Evolutionary conservation across 148 eudicot genomes (phyloP).

Genomic region (Chenopodium album): DNA sequence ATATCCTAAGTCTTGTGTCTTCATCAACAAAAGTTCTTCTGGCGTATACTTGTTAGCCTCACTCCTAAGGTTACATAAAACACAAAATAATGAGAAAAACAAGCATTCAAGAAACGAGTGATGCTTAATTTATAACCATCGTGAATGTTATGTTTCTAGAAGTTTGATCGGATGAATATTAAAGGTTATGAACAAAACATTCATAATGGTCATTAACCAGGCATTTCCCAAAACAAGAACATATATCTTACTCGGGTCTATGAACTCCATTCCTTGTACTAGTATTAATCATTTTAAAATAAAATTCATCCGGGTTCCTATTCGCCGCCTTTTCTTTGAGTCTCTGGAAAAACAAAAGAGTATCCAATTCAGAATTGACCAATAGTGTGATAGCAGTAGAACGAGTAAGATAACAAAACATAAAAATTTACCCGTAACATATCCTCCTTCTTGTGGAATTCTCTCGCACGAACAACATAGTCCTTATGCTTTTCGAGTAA

Average conservation of each 20-base stretch:
- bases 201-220: not conserved
- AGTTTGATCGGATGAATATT: not conserved
- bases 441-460: slow-evolving; percentile 78
- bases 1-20: slow-evolving; percentile 79
- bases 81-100: slow-evolving; percentile 9
- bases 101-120: not conserved
- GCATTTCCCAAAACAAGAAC: not conserved
- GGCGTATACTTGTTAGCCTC: slow-evolving; percentile 59
- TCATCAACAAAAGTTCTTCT: slow-evolving; percentile 83
- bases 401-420: not conserved
- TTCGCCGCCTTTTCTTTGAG: slow-evolving; percentile 78
- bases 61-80: slow-evolving; percentile 41
- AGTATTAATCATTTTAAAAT: slow-evolving; percentile 71
- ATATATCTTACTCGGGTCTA: slow-evolving; percentile 50
- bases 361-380: not conserved
- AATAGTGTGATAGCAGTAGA: not conserved
- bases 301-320: slow-evolving; percentile 80
- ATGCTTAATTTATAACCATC: not conserved
- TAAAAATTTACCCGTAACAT: slow-evolving; percentile 43
- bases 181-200: not conserved
- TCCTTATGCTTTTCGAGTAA: slow-evolving; percentile 87
- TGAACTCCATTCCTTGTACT: slow-evolving; percentile 73
- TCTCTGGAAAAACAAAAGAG: slow-evolving; percentile 36
- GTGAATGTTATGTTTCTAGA: not conserved
- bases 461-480: slow-evolving; percentile 70